Base-by-base conservation (phyloP, 164 flowering plant species). In the Saururus chinensis region DNA sequence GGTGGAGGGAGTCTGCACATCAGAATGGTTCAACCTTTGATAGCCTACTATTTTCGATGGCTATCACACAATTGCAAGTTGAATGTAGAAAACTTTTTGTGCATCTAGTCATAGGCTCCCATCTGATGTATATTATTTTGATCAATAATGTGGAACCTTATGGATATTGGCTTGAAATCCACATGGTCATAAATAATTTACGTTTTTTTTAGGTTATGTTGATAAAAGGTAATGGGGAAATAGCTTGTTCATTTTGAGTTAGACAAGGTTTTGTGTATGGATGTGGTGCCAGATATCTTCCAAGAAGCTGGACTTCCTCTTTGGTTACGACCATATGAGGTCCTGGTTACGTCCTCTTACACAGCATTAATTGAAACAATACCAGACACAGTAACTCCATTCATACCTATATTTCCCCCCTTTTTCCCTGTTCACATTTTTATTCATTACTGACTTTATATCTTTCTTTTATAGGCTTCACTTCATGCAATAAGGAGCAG, bases 221-320 rank as follows among this genome's bases (percentile, higher is more conserved):
- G n/a, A 58, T 17, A 30, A 25, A 23, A 4, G 21, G 45, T 45
- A 8, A 45, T 45, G 17, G 17, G 17, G 11, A n/a, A n/a, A n/a
- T n/a, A 45, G 14, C 49, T 45, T 12, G 17, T 45, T 9, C 17
- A 13, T 45, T 42, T 45, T 2, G 17, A 12, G 49, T 45, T 45
- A 7, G 49, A 45, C 49, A 45, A 8, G 49, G 17, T 45, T 45
- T 45, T 45, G 14, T 12, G 2, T 12, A 45, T 45, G 49, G 17
- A 24, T 66, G 26, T 69, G 65, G 57, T 77, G 52, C 49, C 79
- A 95, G 99, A 95, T 82, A 95, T 95, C 72, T 95, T 91, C 69
- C 99, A 95, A 78, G 99, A 95, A 82, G 99, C 99, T 76, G 99
- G 99, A 66, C 91, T 95, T 24, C 96, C 98, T 40, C 81, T 95